Conservation (phyloP, 139 green algal species). For the Tetradesmus obliquus region DNA sequence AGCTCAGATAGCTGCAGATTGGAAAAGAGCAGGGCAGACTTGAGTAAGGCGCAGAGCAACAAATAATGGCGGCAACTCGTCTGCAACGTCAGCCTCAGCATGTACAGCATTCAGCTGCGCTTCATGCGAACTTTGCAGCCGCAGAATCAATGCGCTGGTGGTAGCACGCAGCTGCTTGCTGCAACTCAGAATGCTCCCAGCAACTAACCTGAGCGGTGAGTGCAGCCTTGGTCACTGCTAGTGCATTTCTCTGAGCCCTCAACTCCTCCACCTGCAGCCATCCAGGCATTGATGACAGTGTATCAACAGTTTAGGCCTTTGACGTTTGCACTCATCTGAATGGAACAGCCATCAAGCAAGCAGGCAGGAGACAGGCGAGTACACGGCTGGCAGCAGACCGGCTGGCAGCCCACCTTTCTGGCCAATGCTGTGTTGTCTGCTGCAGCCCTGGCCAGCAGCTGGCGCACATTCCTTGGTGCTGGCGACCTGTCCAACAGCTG, state of each 20-base stretch:
- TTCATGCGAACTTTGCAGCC: background rate
- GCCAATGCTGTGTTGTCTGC: conserved; percentile 25
- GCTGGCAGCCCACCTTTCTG: background rate
- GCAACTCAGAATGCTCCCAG: background rate
- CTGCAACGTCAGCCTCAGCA: background rate
- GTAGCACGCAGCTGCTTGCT: background rate
- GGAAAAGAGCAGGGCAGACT: too few species aligned
- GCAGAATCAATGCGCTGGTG: background rate
- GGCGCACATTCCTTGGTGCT: conserved; percentile 5
- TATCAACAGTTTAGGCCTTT: background rate
- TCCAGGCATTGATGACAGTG: background rate
- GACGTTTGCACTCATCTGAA: too few species aligned
- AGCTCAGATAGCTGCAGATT: conserved; percentile 31
- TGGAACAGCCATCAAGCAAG: too few species aligned
- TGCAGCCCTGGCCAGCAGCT: conserved; percentile 10
- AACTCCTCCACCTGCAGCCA: conserved; percentile 14
- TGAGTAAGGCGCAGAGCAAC: too few species aligned
- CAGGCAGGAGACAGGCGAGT: background rate
- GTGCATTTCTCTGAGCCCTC: conserved; percentile 24
- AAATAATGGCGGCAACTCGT: too few species aligned
- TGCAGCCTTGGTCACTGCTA: conserved; percentile 20
- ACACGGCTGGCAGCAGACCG: background rate
- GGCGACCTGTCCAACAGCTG: conserved; percentile 13
- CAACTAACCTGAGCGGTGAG: conserved; percentile 7
- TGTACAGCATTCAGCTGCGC: background rate